Conservation (phyloP, 2,329 filamentous ascomycete genomes). For the Pseudocercospora fijiensis region DNA sequence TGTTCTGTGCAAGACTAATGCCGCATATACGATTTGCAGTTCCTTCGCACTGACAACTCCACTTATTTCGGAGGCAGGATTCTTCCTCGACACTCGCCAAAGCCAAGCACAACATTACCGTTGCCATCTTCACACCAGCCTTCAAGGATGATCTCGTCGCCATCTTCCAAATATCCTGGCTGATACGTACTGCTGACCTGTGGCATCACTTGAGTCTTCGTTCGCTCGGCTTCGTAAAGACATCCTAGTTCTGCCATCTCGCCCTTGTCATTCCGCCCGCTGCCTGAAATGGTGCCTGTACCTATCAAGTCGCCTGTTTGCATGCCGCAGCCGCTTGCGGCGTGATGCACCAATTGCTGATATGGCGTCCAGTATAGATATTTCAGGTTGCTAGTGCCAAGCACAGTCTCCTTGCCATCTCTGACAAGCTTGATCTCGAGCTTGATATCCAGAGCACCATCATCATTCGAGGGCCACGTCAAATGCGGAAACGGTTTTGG, state of each 20-base stretch:
- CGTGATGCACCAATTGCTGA: slow-evolving; percentile 48
- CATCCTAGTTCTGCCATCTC: slow-evolving; percentile 43
- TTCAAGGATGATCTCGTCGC: slow-evolving; percentile 40
- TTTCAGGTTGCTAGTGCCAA: slow-evolving; percentile 38
- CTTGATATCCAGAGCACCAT: slow-evolving; percentile 36
- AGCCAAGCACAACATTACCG: slow-evolving; percentile 31
- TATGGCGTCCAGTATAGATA: slow-evolving; percentile 50
- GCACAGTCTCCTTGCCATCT: slow-evolving; percentile 24
- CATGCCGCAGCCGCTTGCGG: slow-evolving; percentile 45
- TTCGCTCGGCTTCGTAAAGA: slow-evolving; percentile 42
- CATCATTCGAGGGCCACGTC: slow-evolving; percentile 26
- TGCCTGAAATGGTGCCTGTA: slow-evolving; percentile 47
- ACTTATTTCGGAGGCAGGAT: slow-evolving; percentile 28
- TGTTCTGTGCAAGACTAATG: not conserved
- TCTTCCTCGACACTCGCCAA: slow-evolving; percentile 34
- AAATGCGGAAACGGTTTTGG: slow-evolving; percentile 34
- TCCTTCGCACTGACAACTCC: not conserved
- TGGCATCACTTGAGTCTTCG: slow-evolving; percentile 40
- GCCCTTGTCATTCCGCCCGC: slow-evolving; percentile 33
- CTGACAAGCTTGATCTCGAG: slow-evolving; percentile 34
- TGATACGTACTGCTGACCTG: slow-evolving; percentile 33
- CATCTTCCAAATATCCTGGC: slow-evolving; percentile 44
- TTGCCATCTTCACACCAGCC: slow-evolving; percentile 34
- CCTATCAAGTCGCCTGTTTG: slow-evolving; percentile 47
- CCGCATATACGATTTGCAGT: not conserved